Conservation (phyloP, 768 basidiomycete genomes). For the Coprinopsis strossmayeri region DNA sequence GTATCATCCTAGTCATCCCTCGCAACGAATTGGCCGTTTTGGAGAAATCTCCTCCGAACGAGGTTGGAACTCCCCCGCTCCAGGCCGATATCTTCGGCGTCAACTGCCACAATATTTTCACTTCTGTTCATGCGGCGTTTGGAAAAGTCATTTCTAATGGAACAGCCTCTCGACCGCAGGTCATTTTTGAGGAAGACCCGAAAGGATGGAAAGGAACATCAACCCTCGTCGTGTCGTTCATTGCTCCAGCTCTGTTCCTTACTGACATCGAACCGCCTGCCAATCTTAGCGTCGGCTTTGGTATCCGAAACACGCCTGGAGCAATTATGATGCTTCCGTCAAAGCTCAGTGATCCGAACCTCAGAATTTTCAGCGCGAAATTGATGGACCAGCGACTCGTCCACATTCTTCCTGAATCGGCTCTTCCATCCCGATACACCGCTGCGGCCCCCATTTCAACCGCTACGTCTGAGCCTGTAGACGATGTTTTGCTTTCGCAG, state of each 20-base stretch:
- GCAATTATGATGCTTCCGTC: conserved; percentile 9
- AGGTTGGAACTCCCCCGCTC: conserved; percentile 26
- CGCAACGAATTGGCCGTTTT: conserved; percentile 22
- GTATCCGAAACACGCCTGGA: conserved; percentile 19
- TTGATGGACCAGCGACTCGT: conserved; percentile 24
- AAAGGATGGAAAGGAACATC: conserved; percentile 26
- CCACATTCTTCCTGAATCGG: conserved; percentile 19
- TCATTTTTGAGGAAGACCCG: conserved; percentile 24
- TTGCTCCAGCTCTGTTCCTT: conserved; percentile 25
- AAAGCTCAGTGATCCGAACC: conserved; percentile 20
- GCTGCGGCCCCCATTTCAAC: background rate
- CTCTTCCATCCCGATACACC: background rate
- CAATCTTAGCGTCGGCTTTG: conserved; percentile 19
- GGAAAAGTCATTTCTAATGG: conserved; percentile 19
- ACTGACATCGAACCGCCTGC: conserved; percentile 13
- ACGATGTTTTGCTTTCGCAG: background rate
- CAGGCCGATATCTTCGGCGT: conserved; percentile 24
- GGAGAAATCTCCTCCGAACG: conserved; percentile 14
- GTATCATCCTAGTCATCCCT: conserved; percentile 29
- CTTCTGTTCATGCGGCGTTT: conserved; percentile 26
- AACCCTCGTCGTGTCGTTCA: conserved; percentile 29
- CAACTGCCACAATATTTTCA: conserved; percentile 24
- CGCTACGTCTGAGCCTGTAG: background rate
- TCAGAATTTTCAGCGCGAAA: conserved; percentile 22
- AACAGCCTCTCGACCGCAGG: conserved; percentile 4